These are phyloP conservation scores for Auriscalpium microsporum DNA, from an alignment of 768 basidiomycete species.

Conservation along the genomic window DNA sequence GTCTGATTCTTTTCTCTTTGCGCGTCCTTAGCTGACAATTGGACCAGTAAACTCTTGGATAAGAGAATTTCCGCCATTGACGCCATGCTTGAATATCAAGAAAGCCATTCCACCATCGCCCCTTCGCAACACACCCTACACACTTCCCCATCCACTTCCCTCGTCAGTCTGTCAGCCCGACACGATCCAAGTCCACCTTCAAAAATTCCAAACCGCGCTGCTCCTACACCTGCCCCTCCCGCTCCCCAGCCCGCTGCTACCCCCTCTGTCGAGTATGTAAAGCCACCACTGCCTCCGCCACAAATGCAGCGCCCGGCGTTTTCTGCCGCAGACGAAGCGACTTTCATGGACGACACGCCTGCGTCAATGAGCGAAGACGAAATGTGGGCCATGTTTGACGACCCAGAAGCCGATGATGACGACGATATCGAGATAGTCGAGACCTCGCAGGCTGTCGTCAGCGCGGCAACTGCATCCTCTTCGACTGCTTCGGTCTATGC, in stretches of 20 bases:
- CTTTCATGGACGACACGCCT: background rate
- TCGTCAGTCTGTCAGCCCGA: background rate
- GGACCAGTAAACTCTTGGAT: background rate
- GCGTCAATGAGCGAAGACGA: conserved; percentile 33
- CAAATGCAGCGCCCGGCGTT: background rate
- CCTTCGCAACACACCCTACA: background rate
- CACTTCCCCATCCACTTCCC: background rate
- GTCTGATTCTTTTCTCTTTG: background rate
- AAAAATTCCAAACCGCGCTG: background rate
- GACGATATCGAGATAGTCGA: conserved; percentile 11
- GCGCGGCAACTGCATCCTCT: conserved; percentile 1
- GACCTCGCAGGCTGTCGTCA: conserved; percentile 1
- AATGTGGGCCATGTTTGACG: conserved; percentile 37
- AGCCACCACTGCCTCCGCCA: background rate
- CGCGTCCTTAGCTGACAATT: background rate
- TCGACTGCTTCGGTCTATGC: background rate
- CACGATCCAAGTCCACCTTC: background rate
- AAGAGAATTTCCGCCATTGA: background rate
- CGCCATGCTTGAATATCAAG: background rate
- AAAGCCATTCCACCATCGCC: background rate
- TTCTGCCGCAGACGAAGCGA: background rate
- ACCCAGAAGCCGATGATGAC: conserved; percentile 24
- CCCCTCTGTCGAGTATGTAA: background rate
- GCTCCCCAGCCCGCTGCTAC: background rate
- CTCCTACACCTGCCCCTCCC: background rate